Base-by-base conservation (phyloP, 345 rosid species). In the Sapria himalayana region DNA sequence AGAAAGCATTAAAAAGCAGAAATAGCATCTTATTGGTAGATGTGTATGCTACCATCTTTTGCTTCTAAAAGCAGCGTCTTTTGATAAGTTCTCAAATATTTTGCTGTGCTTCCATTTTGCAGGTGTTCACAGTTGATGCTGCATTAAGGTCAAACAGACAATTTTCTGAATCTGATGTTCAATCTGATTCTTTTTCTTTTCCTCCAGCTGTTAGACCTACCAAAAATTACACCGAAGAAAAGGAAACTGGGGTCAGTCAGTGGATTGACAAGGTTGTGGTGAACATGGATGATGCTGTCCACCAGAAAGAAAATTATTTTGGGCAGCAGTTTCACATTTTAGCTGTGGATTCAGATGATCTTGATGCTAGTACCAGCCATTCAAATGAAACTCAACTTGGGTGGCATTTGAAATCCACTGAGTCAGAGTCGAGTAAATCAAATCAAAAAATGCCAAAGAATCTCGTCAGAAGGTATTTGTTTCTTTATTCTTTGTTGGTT, bases 231-330 rank as follows among this genome's bases (percentile, higher is more conserved):
- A 48, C 68, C 41, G 93, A 82, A 9, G 98, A 78, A 25, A 72
- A 45, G 56, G 82, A 73, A 52, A 48, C 50, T 9, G 65, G 81
- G 27, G 59, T 77, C 0, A 78, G 82, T 16, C 91, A 78, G 21
- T 89, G 98, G 98, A 82, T 78, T 20, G 98, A 89, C 35, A 89
- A 89, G 54, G 98, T 82, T 17, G 82, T 89, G 94, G 98, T 89
- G 42, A 86, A 86, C 60, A 78, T 72, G 54, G 89, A 76, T 52
- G 94, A 81, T 20, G 57, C 39, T 22, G 54, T 63, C 31, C 54
- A 54, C 49, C 59, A 59, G 39, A 66, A 59, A 39, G 72, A 70
- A 19, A 63, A 58, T 14, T 45, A 79, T 54, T 48, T 67, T 24
- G 79, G 78, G 37, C 69, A 48, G 57, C 51, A 37, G 29, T 58